phyloP scores from a whole-genome alignment of 352 stramenopile genomes.

The Pythium phragmiticola region DNA sequence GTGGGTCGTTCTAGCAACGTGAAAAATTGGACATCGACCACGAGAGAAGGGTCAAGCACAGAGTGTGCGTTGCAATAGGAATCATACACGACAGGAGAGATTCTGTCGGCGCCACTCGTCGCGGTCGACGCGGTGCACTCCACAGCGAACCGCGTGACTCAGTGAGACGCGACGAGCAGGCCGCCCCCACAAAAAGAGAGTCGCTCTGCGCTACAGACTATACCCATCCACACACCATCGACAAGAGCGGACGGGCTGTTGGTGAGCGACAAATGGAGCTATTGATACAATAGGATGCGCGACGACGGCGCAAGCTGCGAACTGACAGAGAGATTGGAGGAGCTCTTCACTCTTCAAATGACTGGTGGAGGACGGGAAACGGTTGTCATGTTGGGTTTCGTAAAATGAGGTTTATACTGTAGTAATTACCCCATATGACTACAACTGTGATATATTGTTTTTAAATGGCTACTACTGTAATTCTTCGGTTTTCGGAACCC shows the following conservation, averaged over 20 bases:
- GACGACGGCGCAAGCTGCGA: conserved; percentile 22
- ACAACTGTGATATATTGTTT: conserved; percentile 5
- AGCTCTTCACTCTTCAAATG: conserved; percentile 7
- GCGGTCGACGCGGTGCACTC: conserved; percentile 1
- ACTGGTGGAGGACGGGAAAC: conserved; percentile 4
- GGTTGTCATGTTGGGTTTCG: background rate
- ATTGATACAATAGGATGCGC: background rate
- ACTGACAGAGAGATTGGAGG: background rate
- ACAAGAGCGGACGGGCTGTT: conserved; percentile 57
- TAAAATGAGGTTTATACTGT: conserved; percentile 1
- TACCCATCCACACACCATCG: conserved; percentile 62
- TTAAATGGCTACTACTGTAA: background rate
- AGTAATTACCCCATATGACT: conserved; percentile 1
- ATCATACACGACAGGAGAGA: conserved; percentile 7
- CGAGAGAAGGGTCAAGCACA: conserved; percentile 70
- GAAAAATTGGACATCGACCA: conserved; percentile 88
- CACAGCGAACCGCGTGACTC: conserved; percentile 6
- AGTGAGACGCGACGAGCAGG: conserved; percentile 19
- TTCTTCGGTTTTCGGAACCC: background rate
- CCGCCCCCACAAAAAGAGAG: conserved; percentile 22
- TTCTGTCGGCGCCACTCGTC: conserved; percentile 7
- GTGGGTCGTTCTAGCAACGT: conserved; percentile 61
- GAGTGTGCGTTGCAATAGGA: conserved; percentile 78
- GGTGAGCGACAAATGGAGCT: conserved; percentile 41
- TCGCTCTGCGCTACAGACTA: conserved; percentile 77